phyloP scores from a whole-genome alignment of 169 alveolate species.

The Plasmodium fragile region DNA sequence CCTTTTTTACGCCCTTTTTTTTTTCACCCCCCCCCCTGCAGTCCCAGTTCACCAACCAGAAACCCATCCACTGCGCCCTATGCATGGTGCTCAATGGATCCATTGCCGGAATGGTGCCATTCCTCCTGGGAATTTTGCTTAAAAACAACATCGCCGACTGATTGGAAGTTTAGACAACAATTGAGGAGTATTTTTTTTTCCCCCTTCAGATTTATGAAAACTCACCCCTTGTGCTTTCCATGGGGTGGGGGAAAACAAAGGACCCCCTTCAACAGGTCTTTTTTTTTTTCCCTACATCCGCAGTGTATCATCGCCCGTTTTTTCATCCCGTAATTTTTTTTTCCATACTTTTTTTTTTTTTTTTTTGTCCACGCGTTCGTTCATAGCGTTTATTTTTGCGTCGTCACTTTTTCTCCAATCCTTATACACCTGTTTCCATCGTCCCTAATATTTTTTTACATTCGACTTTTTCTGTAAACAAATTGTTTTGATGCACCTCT shows the following conservation, averaged over 20 bases:
- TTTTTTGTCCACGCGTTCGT: neutral
- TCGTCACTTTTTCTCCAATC: no score
- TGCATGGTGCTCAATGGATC: constrained; percentile 88
- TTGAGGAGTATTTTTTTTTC: neutral
- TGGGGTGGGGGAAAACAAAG: neutral
- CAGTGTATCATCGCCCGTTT: neutral
- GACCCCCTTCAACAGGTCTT: neutral
- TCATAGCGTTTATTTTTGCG: neutral
- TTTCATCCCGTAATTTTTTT: neutral
- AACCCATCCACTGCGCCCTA: constrained; percentile 83
- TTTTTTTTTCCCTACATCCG: neutral
- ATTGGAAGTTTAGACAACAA: neutral
- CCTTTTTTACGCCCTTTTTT: neutral
- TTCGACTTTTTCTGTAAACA: neutral
- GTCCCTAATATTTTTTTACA: neutral
- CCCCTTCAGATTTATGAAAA: neutral
- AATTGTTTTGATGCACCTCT: neutral
- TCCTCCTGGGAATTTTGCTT: constrained; percentile 82
- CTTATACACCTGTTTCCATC: neutral
- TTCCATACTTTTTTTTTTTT: neutral
- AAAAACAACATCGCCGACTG: constrained; percentile 77
- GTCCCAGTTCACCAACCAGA: constrained; percentile 87
- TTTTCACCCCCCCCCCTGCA: neutral
- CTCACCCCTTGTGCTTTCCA: neutral
- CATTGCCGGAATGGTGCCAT: constrained; percentile 87